These are phyloP conservation scores for Penicillium sp. DNA, from an alignment of 2,329 filamentous ascomycete species.

Conservation along the genomic window DNA sequence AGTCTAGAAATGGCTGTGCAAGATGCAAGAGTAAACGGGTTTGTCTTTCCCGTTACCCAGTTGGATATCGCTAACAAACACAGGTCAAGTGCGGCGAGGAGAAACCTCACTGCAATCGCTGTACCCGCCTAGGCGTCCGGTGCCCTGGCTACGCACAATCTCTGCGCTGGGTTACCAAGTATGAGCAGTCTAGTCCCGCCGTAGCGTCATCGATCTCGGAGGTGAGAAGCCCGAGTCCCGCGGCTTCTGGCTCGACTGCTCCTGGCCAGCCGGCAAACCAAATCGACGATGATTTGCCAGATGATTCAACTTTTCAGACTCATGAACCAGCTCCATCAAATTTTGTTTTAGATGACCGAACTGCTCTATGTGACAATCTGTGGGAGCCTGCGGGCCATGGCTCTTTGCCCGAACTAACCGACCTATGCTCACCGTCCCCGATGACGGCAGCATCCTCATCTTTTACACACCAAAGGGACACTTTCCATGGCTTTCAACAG, in stretches of 20 bases:
- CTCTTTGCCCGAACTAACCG: slow-evolving; percentile 28
- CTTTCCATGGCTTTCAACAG: slow-evolving; percentile 15
- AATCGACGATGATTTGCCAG: slow-evolving; percentile 3
- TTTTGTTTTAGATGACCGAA: slow-evolving; percentile 15
- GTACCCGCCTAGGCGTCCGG: slow-evolving; percentile 31
- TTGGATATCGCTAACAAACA: slow-evolving; percentile 1
- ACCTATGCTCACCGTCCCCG: slow-evolving; percentile 24
- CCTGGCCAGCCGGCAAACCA: slow-evolving; percentile 6
- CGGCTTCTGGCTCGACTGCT: slow-evolving; percentile 9
- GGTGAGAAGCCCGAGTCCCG: slow-evolving; percentile 10
- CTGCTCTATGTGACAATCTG: slow-evolving; percentile 23
- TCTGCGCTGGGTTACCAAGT: slow-evolving; percentile 33
- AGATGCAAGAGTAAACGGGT: slow-evolving; percentile 37
- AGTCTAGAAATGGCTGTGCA: slow-evolving; percentile 37
- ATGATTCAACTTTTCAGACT: neutral
- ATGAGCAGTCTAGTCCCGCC: slow-evolving; percentile 17
- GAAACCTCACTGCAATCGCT: slow-evolving; percentile 33
- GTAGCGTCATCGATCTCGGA: slow-evolving; percentile 10
- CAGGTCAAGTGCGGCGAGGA: slow-evolving; percentile 37
- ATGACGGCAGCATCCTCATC: slow-evolving; percentile 13
- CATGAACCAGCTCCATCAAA: slow-evolving; percentile 3
- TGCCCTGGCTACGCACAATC: slow-evolving; percentile 34
- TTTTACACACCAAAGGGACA: slow-evolving; percentile 11
- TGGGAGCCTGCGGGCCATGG: slow-evolving; percentile 26
- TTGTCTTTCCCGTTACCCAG: slow-evolving; percentile 6